Percentiles rank a stretch among this genome's conserved stretches.
These are phyloP conservation scores for Entomophthora muscae DNA, from an alignment of 371 early-diverging fungal genomes.

Conservation along the genomic window DNA sequence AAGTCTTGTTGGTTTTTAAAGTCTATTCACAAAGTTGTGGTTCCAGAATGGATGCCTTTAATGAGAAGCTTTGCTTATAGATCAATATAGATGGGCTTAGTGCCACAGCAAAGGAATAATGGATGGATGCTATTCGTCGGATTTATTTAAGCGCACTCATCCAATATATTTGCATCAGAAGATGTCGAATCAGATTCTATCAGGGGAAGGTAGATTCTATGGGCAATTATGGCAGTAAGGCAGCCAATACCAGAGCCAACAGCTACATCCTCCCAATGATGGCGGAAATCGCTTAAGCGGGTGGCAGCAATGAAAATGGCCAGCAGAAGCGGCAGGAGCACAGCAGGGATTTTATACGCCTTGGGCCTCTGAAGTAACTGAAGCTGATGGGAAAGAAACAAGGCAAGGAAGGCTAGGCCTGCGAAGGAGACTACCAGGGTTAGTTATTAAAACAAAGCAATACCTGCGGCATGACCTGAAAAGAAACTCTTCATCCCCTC, in stretches of 20 bases:
- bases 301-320: constrained; percentile 50
- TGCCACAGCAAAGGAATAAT: too few species aligned
- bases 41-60: too few species aligned
- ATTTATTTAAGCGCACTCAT: too few species aligned
- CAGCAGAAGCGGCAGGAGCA: constrained; percentile 33
- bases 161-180: too few species aligned
- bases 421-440: constrained; percentile 38
- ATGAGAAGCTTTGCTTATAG: too few species aligned
- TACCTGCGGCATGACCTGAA: constrained; percentile 78
- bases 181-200: too few species aligned
- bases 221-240: too few species aligned
- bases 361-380: constrained; percentile 48
- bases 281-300: constrained; percentile 56
- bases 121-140: too few species aligned
- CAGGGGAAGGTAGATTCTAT: too few species aligned
- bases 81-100: too few species aligned
- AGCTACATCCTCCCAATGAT: constrained; percentile 69
- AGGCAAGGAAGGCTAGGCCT: constrained; percentile 42
- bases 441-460: background rate
- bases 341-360: constrained; percentile 44
- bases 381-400: constrained; percentile 56
- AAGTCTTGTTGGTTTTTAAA: too few species aligned
- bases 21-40: too few species aligned
- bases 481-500: constrained; percentile 85
- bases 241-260: constrained; percentile 39